Percentiles rank a stretch among this genome's conserved stretches.
Conservation (phyloP, 2,329 filamentous ascomycete genomes). For the Teratosphaeria zuluensis region DNA sequence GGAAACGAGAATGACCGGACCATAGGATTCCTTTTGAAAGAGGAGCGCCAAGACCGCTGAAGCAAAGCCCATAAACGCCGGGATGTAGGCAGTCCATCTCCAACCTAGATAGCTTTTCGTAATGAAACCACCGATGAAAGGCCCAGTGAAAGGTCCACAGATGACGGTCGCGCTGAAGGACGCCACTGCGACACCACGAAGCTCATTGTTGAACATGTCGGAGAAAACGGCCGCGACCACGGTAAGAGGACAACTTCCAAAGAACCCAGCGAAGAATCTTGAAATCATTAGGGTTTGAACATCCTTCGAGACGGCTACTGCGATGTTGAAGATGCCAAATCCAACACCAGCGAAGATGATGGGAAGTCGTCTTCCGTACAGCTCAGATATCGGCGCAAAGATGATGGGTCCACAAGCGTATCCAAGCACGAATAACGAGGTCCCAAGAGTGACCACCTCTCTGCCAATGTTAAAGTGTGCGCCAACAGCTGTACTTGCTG, state of each 20-base stretch:
- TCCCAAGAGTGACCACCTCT: slow-evolving; percentile 29
- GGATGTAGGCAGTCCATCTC: slow-evolving; percentile 43
- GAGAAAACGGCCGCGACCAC: slow-evolving; percentile 40
- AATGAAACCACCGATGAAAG: slow-evolving; percentile 25
- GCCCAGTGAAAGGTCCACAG: slow-evolving; percentile 14
- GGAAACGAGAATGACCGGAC: slow-evolving; percentile 46
- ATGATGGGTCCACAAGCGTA: slow-evolving; percentile 29
- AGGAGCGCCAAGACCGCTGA: slow-evolving; percentile 40
- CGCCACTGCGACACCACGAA: slow-evolving; percentile 25
- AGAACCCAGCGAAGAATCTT: slow-evolving; percentile 28
- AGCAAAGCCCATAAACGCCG: slow-evolving; percentile 46
- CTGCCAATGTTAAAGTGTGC: slow-evolving; percentile 32
- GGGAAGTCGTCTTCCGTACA: slow-evolving; percentile 26
- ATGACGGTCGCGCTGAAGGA: slow-evolving; percentile 21
- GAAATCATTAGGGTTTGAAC: slow-evolving; percentile 30
- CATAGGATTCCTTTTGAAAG: slow-evolving; percentile 50
- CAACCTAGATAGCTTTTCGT: slow-evolving; percentile 31
- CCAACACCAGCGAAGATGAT: slow-evolving; percentile 24
- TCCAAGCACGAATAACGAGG: slow-evolving; percentile 31
- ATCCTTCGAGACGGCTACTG: slow-evolving; percentile 31
- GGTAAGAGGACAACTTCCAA: slow-evolving; percentile 33
- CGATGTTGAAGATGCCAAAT: slow-evolving; percentile 39
- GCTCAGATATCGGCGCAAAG: slow-evolving; percentile 42
- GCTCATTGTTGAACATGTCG: slow-evolving; percentile 26
- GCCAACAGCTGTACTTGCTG: slow-evolving; percentile 34